phyloP scores from a whole-genome alignment of 2,329 filamentous ascomycete species.

The Ceratocystiopsis sp. region DNA sequence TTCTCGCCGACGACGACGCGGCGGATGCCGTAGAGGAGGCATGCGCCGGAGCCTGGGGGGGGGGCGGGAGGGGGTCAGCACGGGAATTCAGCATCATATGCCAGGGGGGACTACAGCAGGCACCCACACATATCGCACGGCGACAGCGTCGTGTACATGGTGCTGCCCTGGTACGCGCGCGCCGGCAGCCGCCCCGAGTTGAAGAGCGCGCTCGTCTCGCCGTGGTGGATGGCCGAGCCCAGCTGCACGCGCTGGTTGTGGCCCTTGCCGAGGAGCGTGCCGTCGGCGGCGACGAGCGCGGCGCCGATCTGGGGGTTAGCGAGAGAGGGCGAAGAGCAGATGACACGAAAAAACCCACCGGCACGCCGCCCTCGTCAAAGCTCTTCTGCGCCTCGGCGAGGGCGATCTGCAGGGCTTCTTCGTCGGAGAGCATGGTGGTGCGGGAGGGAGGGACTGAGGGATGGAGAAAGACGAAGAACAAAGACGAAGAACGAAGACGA shows the following conservation, averaged over 20 bases:
- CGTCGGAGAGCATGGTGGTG: slow-evolving; percentile 6
- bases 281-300: slow-evolving; percentile 48
- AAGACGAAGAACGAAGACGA: neutral
- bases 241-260: slow-evolving; percentile 65
- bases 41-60: slow-evolving; percentile 46
- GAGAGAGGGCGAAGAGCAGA: neutral
- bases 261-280: slow-evolving; percentile 51
- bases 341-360: slow-evolving; percentile 17
- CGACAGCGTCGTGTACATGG: slow-evolving; percentile 71
- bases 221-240: slow-evolving; percentile 37
- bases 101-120: neutral
- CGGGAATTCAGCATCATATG: too few relatives aligned
- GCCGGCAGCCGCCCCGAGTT: slow-evolving; percentile 57
- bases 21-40: slow-evolving; percentile 56
- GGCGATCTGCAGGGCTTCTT: slow-evolving; percentile 18
- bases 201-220: slow-evolving; percentile 59
- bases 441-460: too few relatives aligned
- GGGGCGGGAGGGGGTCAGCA: neutral
- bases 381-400: slow-evolving; percentile 27
- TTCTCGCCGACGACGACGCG: slow-evolving; percentile 67
- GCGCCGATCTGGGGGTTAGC: slow-evolving; percentile 29
- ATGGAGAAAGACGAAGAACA: neutral
- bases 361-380: slow-evolving; percentile 30
- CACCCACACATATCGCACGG: slow-evolving; percentile 59
- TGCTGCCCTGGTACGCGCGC: slow-evolving; percentile 47